Percentiles rank a stretch among this genome's conserved stretches.
Evolutionary conservation across 345 rosid genomes (phyloP).

Genomic region (Arabidopsis arenosa): DNA sequence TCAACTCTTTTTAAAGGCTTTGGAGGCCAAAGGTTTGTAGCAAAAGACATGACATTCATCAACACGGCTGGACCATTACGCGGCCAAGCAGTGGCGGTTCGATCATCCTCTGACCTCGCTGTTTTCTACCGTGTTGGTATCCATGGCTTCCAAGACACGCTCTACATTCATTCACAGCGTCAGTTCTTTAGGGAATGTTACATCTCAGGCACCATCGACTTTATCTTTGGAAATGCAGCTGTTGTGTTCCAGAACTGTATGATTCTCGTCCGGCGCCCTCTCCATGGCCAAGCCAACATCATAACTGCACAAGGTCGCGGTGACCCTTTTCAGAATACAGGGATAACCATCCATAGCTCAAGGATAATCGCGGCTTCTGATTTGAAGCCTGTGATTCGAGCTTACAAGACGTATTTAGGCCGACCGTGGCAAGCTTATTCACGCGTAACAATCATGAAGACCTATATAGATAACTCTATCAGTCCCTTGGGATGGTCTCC

Average conservation of each 20-base stretch:
- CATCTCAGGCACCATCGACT: conserved; percentile 83
- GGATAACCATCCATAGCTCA: conserved; percentile 72
- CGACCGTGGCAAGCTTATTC: conserved; percentile 83
- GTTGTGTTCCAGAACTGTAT: conserved; percentile 76
- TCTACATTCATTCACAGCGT: conserved; percentile 80
- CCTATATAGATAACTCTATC: conserved; percentile 53
- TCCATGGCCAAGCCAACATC: conserved; percentile 66
- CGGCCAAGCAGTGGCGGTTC: conserved; percentile 87
- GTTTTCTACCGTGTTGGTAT: conserved; percentile 80
- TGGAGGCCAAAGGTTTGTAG: conserved; percentile 51
- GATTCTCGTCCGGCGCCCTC: conserved; percentile 63
- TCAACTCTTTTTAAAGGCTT: conserved; percentile 33
- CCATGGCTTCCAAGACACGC: conserved; percentile 87
- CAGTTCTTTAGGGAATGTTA: conserved; percentile 81
- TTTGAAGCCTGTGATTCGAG: conserved; percentile 53
- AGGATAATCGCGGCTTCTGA: conserved; percentile 64
- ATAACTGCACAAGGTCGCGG: conserved; percentile 82
- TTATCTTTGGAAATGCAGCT: conserved; percentile 90
- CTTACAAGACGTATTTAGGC: conserved; percentile 63
- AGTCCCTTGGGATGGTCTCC: conserved; percentile 73
- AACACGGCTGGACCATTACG: conserved; percentile 74
- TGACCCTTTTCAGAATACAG: conserved; percentile 79
- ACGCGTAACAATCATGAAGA: conserved; percentile 59
- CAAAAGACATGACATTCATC: conserved; percentile 73
- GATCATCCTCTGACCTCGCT: conserved; percentile 84